Base-by-base conservation (phyloP, 2,329 filamentous ascomycete species). In the Penicillium sp. region DNA sequence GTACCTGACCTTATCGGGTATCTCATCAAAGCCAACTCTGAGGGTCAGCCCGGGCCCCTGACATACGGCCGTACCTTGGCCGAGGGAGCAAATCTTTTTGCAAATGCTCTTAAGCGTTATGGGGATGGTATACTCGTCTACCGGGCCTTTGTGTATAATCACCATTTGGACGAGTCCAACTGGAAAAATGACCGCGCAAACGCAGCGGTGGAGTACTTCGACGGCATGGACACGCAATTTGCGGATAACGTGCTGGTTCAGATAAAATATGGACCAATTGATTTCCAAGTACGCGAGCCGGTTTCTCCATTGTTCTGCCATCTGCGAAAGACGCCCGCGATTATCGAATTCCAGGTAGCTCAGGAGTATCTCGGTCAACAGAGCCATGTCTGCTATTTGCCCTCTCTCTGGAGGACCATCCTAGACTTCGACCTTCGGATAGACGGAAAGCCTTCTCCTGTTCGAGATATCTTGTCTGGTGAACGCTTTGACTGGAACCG, bases 321-420 rank as follows among this genome's bases (percentile, higher is more conserved):
- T 47, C 63, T 82, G 6, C 67, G 63, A 42, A 66, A 79, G 3
- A 81, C 78, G 0, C 77, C 68, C 47, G 72, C 68, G 11, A 83
- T 83, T 0, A 83, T 89, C 38, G 87, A 90, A 67, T 74, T 89
- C 1, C 79, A 89, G 65, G 78, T 90, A 18, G 79, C 81, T 0
- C 87, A 88, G 63, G 87, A 90, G 64, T 90, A 90, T 62, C 77
- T 89, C 0, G 87, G 87, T 0, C 86, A 90, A 66, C 86, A 90
- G 65, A 80, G 77, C 23, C 87, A 90, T 65, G 68, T 89, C 1
- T 84, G 89, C 0, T 90, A 89, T 63, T 72, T 88, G 0, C 77
- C 85, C 1, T 86, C 87, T 0, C 71, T 89, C 12, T 90, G 87
- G 87, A 84, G 85, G 67, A 82, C 81, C 2, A 77, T 89, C 7